These are phyloP conservation scores for Colletotrichum destructivum DNA, from an alignment of 2,329 filamentous ascomycete genomes.

Conservation along the genomic window DNA sequence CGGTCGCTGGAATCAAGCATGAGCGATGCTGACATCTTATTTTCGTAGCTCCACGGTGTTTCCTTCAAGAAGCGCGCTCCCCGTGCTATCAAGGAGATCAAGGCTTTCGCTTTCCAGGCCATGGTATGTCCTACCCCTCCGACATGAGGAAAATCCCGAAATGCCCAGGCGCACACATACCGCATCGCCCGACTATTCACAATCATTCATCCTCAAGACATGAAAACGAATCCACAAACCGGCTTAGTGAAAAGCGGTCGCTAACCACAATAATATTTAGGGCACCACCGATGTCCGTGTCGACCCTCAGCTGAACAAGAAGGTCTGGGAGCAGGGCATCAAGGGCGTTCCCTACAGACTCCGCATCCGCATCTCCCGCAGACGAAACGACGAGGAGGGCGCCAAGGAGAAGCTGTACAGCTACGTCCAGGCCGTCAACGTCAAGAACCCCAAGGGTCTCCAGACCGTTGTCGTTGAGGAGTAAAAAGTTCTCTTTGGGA, in stretches of 20 bases:
- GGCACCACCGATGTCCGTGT: conserved; percentile 97
- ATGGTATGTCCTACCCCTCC: conserved; percentile 81
- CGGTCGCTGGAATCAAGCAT: conserved; percentile 9
- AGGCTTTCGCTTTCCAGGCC: conserved; percentile 89
- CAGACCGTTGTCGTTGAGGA: conserved; percentile 90
- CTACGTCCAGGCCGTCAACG: conserved; percentile 99
- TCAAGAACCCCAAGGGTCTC: conserved; percentile 99
- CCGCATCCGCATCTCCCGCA: conserved; percentile 97
- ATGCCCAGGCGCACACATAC: neutral
- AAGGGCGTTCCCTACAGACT: conserved; percentile 99
- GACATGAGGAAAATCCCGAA: neutral
- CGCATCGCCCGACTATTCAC: neutral
- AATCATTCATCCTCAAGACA: neutral
- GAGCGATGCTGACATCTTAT: conserved; percentile 52
- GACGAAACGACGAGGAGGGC: conserved; percentile 99
- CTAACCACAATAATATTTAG: conserved; percentile 63
- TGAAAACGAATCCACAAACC: neutral
- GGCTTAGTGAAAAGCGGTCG: conserved; percentile 4
- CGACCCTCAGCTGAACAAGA: conserved; percentile 99
- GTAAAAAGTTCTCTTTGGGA: conserved; percentile 64
- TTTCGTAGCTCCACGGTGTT: conserved; percentile 88
- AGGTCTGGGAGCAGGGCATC: conserved; percentile 99
- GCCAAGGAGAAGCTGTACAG: conserved; percentile 99
- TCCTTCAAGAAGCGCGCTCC: conserved; percentile 99
- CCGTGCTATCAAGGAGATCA: conserved; percentile 99